These are phyloP conservation scores for Termitomyces sp. DNA, from an alignment of 768 basidiomycete species.

Conservation along the genomic window DNA sequence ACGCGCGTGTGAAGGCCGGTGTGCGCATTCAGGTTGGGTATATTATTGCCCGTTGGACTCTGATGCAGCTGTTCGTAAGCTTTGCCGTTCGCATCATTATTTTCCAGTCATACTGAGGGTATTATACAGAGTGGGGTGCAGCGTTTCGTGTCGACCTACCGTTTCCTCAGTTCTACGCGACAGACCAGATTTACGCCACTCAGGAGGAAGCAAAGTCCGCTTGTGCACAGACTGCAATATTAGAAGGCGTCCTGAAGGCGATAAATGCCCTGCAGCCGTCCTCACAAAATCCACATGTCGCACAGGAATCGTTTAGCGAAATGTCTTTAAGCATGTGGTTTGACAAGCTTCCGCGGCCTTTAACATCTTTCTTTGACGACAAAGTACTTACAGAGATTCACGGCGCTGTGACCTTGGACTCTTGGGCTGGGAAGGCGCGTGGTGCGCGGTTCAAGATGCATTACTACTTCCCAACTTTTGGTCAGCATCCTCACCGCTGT, in stretches of 20 bases:
- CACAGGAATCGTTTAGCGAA: constrained; percentile 1
- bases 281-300: neutral
- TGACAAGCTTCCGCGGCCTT: constrained; percentile 60
- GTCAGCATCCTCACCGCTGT: constrained; percentile 38
- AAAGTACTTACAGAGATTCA: constrained; percentile 47
- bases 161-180: neutral
- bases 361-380: constrained; percentile 48
- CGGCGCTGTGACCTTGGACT: constrained; percentile 49
- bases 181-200: constrained; percentile 1
- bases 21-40: neutral
- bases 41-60: neutral
- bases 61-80: constrained; percentile 1
- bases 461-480: constrained; percentile 32
- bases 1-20: neutral
- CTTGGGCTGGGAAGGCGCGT: constrained; percentile 42
- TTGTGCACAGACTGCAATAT: neutral
- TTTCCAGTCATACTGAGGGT: neutral
- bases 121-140: neutral
- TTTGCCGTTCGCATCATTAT: neutral
- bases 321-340: constrained; percentile 53
- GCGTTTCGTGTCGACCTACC: neutral
- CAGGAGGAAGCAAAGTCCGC: neutral
- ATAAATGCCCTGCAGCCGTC: neutral
- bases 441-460: constrained; percentile 39
- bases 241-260: neutral